Base-by-base conservation (phyloP, 208 protist genomes). In the Trypanosomatidae sp. region DNA sequence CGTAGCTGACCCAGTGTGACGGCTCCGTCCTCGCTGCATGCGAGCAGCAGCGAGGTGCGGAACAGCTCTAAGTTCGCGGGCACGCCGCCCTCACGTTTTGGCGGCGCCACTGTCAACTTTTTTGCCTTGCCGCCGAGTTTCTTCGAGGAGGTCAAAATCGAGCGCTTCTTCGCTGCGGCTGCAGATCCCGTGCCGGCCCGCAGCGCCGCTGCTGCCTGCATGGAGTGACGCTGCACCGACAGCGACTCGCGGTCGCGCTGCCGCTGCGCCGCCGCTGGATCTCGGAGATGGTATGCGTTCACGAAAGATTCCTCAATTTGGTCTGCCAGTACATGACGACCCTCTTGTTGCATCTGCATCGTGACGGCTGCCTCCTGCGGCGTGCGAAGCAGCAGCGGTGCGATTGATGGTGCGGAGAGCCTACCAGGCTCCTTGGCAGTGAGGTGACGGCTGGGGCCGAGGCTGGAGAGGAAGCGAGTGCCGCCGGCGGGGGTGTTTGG, bases 281-380 rank as follows among this genome's bases (percentile, higher is more conserved):
- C 43, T 44, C 74, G 65, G 22, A 86, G 71, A 64, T 87, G 81
- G 80, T 89, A 86, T 12, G 80, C 77, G 13, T 73, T 76, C 62
- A 90, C 83, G 64, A 95, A 95, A 22, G 71, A 76, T 15, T 92
- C 77, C 28, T 89, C 77, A 30, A 95, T 66, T 43, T 92, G 82
- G 12, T 85, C 68, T 9, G 79, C 71, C 9, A 86, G 9, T 43
- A 60, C 25, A 28, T 58, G 80, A 53, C 80, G 80, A n/a, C 49
- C 44, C 64, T 87, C 75, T n/a, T 74, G 73, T 17, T 79, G 76
- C 36, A 73, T 62, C 33, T 62, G 69, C 25, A 73, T 53, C 52
- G 52, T 53, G 69, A 28, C 28, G 6, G 73, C 66, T 3, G 49
- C 74, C n/a, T 73, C 71, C 17, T 79, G 66, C 28, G 70, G 70